Base-by-base conservation (phyloP, 1,284 basidiomycete species). In the Sanghuangporus baumii region DNA sequence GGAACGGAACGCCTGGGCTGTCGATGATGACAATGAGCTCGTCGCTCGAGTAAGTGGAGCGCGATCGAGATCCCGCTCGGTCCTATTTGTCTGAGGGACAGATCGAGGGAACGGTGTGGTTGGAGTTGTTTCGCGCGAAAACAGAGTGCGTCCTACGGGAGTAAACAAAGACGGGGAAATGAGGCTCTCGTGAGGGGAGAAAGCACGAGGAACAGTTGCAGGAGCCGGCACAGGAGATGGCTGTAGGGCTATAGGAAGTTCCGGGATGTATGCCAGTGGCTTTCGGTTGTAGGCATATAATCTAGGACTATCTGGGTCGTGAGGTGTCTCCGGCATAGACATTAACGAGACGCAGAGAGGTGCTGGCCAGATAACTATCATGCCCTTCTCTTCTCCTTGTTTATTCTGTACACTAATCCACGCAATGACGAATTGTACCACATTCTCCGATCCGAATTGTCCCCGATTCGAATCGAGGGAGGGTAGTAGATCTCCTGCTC, bases 351-450 rank as follows among this genome's bases (percentile, higher is more conserved):
- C 72, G 67, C 84, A 87, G 5, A 91, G 80, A 3, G 76, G 72
- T 1, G 80, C 73, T 0, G 89, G 89, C 78, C 89, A 91, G 64
- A 91, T 83, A 54, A 88, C 76, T n/a, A 81, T 77, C 51, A 89
- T 75, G 1, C 89, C 89, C 69, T 90, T 91, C 26, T 65, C 63
- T 71, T 89, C 88, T 37, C 88, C 88, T 66, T 86, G 86, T 63
- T 81, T 85, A 68, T 89, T 90, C 71, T 89, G 83, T 11, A 91
- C 84, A 20, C 78, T 79, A 41, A 91, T 79, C 86, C 87, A 91
- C 1, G 81, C 87, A 62, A 91, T 83, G 57, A 89, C 72, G 69
- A 84, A 90, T n/a, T 40, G 50, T 61, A 18, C 20, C 14, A 43
- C 36, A 38, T 23, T 55, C 20, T 43, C 57, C 40, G 57, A 61